Base-by-base conservation (phyloP, 495 filamentous ascomycete species). In the Sporormia fimetaria region DNA sequence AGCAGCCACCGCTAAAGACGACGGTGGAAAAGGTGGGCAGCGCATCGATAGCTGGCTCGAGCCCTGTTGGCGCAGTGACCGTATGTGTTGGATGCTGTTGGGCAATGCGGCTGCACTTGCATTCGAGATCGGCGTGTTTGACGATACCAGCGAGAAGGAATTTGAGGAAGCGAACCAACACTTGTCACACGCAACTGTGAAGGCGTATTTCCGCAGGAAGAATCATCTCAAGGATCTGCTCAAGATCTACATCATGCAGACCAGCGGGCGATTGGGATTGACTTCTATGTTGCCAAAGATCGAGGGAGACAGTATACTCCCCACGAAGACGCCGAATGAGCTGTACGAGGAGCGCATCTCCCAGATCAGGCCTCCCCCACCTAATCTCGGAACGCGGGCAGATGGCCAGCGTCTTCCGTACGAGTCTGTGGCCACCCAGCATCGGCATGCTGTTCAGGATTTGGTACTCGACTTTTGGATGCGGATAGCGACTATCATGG, bases 31-130 rank as follows among this genome's bases (percentile, higher is more conserved):
- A 10, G 66, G 68, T 40, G 78, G 76, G 6, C 74, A 73, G 59
- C 75, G 81, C 17, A 88, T 94, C 37, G 84, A 87, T 54, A 87
- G 84, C 56, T 96, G 90, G 83, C 73, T 94, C 21, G 90, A 96
- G 58, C 90, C 90, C 11, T 86, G 84, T n/a, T 87, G 86, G 83
- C 67, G 88, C 47, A 93, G 84, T 44, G 90, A 98, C 47, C 80
- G 87, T 27, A 94, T 98, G 87, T 94, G 84, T 49, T 95, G 90
- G 92, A 96, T 94, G 84, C 59, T 98, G 10, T 71, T 98, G 32
- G 90, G 86, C 42, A 90, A 83, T 21, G 86, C 85, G 4, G 77
- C 90, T 64, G 78, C 86, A 2, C 65, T 98, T 25, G 83, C 87
- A 0, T 92, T 90, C 42, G 90, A 98, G 60, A 73, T 98, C 12